Evolutionary conservation across 202 grass and related monocot species (phyloP).

Genomic region (Cymbopogon flexuosus): DNA sequence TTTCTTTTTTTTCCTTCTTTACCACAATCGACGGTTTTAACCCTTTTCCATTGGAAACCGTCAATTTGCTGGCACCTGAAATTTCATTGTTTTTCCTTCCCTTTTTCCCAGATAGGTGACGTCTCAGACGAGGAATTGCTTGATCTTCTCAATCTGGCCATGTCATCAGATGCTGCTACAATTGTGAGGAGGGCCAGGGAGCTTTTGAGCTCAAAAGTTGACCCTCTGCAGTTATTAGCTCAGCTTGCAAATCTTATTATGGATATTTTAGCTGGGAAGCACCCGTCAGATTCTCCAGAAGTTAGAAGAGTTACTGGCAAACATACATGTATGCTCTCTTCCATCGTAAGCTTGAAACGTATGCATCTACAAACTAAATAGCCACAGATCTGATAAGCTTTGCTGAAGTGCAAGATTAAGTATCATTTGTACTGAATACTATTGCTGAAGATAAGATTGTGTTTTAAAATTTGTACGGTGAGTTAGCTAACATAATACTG

Average conservation of each 20-base stretch:
- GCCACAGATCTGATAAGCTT: background rate
- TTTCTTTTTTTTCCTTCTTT: background rate
- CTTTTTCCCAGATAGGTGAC: constrained; percentile 62
- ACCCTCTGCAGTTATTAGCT: constrained; percentile 64
- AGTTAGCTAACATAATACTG: background rate
- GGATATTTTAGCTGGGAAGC: constrained; percentile 69
- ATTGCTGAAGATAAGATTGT: background rate
- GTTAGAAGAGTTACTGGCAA: constrained; percentile 29
- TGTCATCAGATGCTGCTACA: constrained; percentile 77
- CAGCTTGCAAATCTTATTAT: constrained; percentile 87
- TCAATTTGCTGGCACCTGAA: constrained; percentile 1
- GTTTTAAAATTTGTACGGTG: background rate
- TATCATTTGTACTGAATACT: background rate
- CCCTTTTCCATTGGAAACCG: background rate
- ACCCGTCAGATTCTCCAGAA: constrained; percentile 38
- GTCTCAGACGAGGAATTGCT: constrained; percentile 85
- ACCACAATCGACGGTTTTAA: background rate
- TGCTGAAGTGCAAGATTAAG: background rate
- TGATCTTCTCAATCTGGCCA: constrained; percentile 64
- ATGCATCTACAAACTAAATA: background rate
- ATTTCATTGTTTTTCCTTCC: background rate
- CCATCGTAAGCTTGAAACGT: background rate
- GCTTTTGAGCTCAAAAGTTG: constrained; percentile 76
- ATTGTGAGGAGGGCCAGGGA: constrained; percentile 79
- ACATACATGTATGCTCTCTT: constrained; percentile 34